Percentiles rank a stretch among this genome's conserved stretches.
phyloP scores from a whole-genome alignment of 164 flowering plant genomes.

The Chloranthus sessilifolius region DNA sequence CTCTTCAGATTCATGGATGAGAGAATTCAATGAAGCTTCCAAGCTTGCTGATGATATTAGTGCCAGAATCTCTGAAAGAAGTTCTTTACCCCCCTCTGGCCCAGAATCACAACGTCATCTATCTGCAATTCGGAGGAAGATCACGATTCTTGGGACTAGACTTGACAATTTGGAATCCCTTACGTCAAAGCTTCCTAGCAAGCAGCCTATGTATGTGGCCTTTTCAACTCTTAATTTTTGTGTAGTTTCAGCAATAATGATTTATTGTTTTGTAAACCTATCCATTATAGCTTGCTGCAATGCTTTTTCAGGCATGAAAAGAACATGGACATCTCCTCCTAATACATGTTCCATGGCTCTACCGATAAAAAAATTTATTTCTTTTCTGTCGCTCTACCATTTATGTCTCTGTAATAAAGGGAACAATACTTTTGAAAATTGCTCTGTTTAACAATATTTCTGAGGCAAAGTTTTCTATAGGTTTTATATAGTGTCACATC shows the following conservation, averaged over 20 bases:
- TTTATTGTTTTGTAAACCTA: too few relatives aligned
- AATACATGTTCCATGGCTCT: not conserved
- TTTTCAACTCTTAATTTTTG: not conserved
- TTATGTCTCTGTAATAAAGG: too few relatives aligned
- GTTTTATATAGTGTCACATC: too few relatives aligned
- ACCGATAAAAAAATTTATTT: not conserved
- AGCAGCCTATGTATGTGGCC: constrained; percentile 65
- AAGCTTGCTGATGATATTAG: constrained; percentile 82
- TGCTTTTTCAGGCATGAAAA: too few relatives aligned
- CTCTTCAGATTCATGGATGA: constrained; percentile 76
- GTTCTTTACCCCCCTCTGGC: constrained; percentile 58
- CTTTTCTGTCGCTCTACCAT: too few relatives aligned
- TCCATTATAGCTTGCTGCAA: too few relatives aligned
- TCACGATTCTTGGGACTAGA: constrained; percentile 77
- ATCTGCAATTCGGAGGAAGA: constrained; percentile 78
- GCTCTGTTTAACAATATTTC: too few relatives aligned
- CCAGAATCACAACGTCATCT: constrained; percentile 76
- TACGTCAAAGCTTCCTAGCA: constrained; percentile 65
- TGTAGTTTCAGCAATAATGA: not conserved
- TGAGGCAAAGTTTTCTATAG: too few relatives aligned
- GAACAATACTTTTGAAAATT: too few relatives aligned
- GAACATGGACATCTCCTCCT: too few relatives aligned
- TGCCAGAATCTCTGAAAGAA: constrained; percentile 68
- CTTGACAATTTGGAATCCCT: constrained; percentile 76
- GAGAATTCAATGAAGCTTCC: constrained; percentile 70